Evolutionary conservation across 1,284 basidiomycete genomes (phyloP), one percentile per base, ranked within the genome.

Genomic region (Fistulinella cinereoalba): DNA sequence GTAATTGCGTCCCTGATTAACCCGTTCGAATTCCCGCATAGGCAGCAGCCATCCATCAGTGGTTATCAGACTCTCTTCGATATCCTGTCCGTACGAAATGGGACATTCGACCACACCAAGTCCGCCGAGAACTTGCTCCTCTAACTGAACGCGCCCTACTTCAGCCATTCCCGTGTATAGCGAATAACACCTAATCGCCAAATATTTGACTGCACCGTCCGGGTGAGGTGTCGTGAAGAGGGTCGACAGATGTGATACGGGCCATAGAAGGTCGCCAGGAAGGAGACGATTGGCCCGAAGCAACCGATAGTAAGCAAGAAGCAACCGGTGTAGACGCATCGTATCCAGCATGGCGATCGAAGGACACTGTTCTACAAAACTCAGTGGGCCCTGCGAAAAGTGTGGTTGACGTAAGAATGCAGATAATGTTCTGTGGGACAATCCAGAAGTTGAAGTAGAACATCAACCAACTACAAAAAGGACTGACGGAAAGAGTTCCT

Each of bases 31-130:
- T 61, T 95, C 92, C 19, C 83, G 53, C 3, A 83, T 65, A 4
- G 89, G 85, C 50, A 94, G 63, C 31, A 92, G 65, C 91, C 90
- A 93, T 5, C 85, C 89, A 64, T 93, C 88, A 11, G 83, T 66
- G 31, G 67, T 56, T 11, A 69, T 62, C 16, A 50, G 55, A 29
- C 60, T 66, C 8, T 76, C 80, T 43, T 77, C 72, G 6, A 72
- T 40, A 43, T 73, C 68, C 34, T 68, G 54, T 1, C 75, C 77
- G 56, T 72, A 83, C 15, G 73, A 65, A 21, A 88, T 60, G 3
- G 69, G 73, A 54, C 84, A 88, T 25, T 88, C 82, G 2, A 73
- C 70, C 4, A 68, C 70, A 22, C 73, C 76, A 2, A 68, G 61
- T 36, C 78, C 73, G 8, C 88, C 88, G 4, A 94, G 66, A 9